Base-by-base conservation (phyloP, 2,329 filamentous ascomycete genomes). In the Talaromyces sp. region DNA sequence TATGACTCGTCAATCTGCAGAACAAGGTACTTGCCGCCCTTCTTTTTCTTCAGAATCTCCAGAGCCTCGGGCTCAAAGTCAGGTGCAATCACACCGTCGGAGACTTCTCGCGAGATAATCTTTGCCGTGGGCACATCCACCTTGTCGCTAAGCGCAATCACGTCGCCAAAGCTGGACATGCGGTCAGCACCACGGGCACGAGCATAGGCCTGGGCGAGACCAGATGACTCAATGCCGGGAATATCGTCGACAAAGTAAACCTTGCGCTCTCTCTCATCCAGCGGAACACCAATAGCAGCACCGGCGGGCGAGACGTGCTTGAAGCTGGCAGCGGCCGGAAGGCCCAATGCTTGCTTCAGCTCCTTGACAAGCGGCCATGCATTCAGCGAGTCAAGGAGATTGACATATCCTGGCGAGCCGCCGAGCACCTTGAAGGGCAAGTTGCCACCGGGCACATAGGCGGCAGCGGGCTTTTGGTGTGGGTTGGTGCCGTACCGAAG, bases 181-280 rank as follows among this genome's bases (percentile, higher is more conserved):
- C 94, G 90, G 80, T 99, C 94, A 54, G 94, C 92, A 66, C 94
- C 94, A 72, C 94, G 88, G 59, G 94, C 94, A 73, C 94, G 90
- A 61, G 94, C 93, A 72, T 99, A 99, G 43, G 94, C 94, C 79
- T 96, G 92, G 26, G 94, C 94, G 32, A 97, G 85, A 50, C 83
- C 83, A 9, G 93, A 97, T 53, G 84, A 85, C 77, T 96, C 91
- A 64, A 99, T 87, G 58, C 91, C 92, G 62, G 87, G 85, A 69
- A 99, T 95, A 72, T 97, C 94, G 71, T 96, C 91, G 61, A 99
- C 94, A 83, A 99, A 97, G 83, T 96, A 99, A 59, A 97, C 94
- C 80, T 96, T 95, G 77, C 90, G 88, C 84, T 99, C 94, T 57
- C 90, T 89, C 46, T 90, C 86, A 65, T 81, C 91, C 65, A 99